Conservation (phyloP, 192 early-diverging fungal species). For the Piromyces finnis region DNA sequence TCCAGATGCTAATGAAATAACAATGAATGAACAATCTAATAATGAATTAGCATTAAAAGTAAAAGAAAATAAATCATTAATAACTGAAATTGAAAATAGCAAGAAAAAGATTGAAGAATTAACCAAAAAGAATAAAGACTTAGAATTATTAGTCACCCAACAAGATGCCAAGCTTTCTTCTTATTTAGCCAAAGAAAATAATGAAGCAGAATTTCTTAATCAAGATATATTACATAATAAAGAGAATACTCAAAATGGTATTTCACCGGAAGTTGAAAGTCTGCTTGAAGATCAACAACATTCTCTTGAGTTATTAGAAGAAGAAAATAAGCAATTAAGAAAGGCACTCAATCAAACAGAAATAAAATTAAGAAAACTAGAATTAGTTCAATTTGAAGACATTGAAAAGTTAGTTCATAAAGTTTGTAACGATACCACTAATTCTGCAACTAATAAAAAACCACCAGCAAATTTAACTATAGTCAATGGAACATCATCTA, state of each 20-base stretch:
- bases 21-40: neutral
- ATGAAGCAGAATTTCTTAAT: too few species aligned
- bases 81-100: neutral
- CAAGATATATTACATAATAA: too few species aligned
- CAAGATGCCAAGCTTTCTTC: neutral
- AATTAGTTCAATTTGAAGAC: neutral
- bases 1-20: neutral
- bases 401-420: neutral
- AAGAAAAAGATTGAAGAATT: neutral
- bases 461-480: too few species aligned
- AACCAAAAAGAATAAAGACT: neutral
- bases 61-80: neutral
- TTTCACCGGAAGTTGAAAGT: neutral
- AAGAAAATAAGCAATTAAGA: neutral
- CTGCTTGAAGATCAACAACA: neutral
- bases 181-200: neutral
- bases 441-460: too few species aligned
- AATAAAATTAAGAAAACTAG: neutral
- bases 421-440: neutral
- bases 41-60: neutral
- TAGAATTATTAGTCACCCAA: neutral
- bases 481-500: too few species aligned
- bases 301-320: neutral
- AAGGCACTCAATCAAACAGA: neutral
- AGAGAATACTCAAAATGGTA: neutral